These are phyloP conservation scores for Karstenula rhodostoma DNA, from an alignment of 2,329 filamentous ascomycete genomes.

Conservation along the genomic window DNA sequence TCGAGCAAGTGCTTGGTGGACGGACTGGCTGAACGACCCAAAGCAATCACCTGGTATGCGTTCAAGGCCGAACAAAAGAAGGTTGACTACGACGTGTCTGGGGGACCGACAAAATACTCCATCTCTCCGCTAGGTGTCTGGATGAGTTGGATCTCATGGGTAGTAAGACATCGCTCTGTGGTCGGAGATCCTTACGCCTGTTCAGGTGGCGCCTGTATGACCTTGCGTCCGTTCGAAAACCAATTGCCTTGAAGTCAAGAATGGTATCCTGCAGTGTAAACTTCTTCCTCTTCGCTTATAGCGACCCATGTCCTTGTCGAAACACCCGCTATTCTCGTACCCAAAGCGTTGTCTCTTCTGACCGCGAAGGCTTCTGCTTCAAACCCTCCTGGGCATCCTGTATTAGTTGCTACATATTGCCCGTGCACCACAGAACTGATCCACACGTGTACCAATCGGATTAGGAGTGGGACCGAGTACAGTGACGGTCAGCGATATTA, in stretches of 20 bases:
- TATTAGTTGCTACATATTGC: neutral
- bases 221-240: neutral
- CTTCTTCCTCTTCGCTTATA: neutral
- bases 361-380: neutral
- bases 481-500: too few species aligned
- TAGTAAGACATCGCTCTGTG: neutral
- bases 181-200: neutral
- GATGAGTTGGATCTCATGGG: neutral
- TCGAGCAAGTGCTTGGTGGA: slow-evolving; percentile 82
- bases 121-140: neutral
- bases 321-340: neutral
- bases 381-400: neutral
- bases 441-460: neutral
- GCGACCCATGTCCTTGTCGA: neutral
- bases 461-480: neutral
- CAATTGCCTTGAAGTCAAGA: neutral
- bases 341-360: neutral
- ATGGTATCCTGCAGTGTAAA: neutral
- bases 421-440: neutral
- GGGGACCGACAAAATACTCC: neutral
- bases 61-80: neutral
- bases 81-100: neutral
- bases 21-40: slow-evolving; percentile 26
- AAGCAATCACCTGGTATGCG: neutral
- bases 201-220: neutral